Evolutionary conservation across 306 rosid genomes (phyloP).

Genomic region (Casuarina cunninghamiana): DNA sequence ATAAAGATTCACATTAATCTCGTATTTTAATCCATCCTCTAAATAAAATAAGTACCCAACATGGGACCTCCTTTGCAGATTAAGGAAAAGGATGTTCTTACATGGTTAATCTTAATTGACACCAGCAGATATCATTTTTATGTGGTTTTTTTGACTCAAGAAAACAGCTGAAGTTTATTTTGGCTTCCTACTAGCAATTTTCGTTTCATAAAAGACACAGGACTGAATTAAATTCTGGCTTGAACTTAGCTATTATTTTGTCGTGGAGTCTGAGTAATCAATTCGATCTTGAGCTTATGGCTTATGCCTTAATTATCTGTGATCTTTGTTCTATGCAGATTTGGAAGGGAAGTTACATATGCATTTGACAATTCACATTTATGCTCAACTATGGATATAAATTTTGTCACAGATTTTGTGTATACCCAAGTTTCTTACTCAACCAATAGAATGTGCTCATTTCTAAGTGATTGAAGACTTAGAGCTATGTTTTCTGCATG

Average conservation of each 20-base stretch:
- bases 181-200: background rate
- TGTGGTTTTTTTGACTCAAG: background rate
- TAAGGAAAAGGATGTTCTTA: background rate
- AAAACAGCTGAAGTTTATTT: background rate
- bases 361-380: background rate
- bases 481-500: background rate
- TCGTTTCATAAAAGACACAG: background rate
- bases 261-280: background rate
- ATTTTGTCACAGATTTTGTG: background rate
- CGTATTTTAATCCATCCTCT: background rate
- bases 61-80: constrained; percentile 1
- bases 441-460: background rate
- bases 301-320: background rate
- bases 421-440: background rate
- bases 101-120: background rate
- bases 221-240: background rate
- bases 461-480: background rate
- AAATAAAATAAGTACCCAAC: no score
- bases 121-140: background rate
- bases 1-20: no score
- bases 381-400: background rate
- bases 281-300: background rate
- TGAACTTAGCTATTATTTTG: background rate
- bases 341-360: background rate
- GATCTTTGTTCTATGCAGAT: background rate